Percentiles rank a stretch among this genome's conserved stretches.
Conservation (phyloP, 2,329 filamentous ascomycete species). For the Xylariales sp. region DNA sequence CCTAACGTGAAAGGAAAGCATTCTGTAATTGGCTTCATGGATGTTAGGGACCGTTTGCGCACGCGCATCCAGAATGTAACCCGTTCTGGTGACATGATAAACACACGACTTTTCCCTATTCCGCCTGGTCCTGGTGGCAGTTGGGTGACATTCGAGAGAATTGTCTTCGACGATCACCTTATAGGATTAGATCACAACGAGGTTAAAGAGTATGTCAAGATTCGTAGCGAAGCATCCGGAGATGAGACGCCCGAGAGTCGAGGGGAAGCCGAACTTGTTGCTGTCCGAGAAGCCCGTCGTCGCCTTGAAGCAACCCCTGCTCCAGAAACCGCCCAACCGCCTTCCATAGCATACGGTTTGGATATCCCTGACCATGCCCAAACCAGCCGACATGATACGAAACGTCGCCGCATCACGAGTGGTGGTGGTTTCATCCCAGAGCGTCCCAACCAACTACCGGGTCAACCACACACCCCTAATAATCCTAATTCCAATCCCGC, state of each 20-base stretch:
- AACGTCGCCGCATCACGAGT: slow-evolving; percentile 60
- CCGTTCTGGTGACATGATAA: slow-evolving; percentile 60
- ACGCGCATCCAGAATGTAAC: slow-evolving; percentile 67
- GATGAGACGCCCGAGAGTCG: slow-evolving; percentile 55
- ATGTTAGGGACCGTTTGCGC: slow-evolving; percentile 69
- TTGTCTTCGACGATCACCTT: slow-evolving; percentile 69
- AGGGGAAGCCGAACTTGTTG: slow-evolving; percentile 54
- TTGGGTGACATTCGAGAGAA: slow-evolving; percentile 72
- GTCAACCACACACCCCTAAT: slow-evolving; percentile 23
- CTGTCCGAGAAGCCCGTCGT: slow-evolving; percentile 60
- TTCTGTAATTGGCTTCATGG: slow-evolving; percentile 71
- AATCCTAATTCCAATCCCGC: neutral
- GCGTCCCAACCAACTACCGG: slow-evolving; percentile 28
- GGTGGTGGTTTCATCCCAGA: slow-evolving; percentile 52
- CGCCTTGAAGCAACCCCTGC: slow-evolving; percentile 58
- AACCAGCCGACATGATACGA: slow-evolving; percentile 54
- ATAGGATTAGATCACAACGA: slow-evolving; percentile 66
- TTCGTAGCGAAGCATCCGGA: slow-evolving; percentile 56
- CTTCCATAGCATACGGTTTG: slow-evolving; percentile 63
- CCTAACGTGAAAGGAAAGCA: slow-evolving; percentile 64
- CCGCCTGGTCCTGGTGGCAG: slow-evolving; percentile 70
- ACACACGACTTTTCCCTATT: slow-evolving; percentile 57
- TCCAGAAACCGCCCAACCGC: slow-evolving; percentile 56
- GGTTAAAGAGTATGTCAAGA: slow-evolving; percentile 71
- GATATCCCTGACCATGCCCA: slow-evolving; percentile 59